phyloP scores from a whole-genome alignment of 164 flowering plant genomes.

The Paratinospora sagittata region DNA sequence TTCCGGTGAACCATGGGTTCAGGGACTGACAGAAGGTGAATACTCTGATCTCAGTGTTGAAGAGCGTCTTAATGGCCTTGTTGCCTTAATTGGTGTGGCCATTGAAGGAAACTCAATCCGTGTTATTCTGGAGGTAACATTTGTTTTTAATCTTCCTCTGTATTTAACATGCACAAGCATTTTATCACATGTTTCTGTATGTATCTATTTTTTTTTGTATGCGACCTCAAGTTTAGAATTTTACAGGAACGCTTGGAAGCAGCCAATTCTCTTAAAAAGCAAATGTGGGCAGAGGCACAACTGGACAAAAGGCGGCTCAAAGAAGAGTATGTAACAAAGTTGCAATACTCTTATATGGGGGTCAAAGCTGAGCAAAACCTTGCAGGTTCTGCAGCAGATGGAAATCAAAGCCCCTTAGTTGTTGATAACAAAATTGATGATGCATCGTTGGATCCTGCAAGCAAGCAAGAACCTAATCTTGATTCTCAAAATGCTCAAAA shows the following conservation, averaged over 20 bases:
- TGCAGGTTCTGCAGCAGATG: conserved; percentile 29
- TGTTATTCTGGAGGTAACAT: conserved; percentile 63
- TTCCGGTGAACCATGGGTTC: conserved; percentile 81
- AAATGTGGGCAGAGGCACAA: conserved; percentile 92
- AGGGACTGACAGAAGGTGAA: conserved; percentile 79
- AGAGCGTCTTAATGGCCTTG: conserved; percentile 88
- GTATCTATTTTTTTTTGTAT: neutral
- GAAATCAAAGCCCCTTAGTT: conserved; percentile 45
- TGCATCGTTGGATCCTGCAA: conserved; percentile 21
- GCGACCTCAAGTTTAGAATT: conserved; percentile 1
- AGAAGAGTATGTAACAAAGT: conserved; percentile 53
- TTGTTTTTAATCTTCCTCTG: neutral
- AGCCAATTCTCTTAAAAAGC: conserved; percentile 86
- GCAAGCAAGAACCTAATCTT: conserved; percentile 32
- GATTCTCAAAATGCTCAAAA: conserved; percentile 30
- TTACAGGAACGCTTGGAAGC: conserved; percentile 89
- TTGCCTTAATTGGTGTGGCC: conserved; percentile 79
- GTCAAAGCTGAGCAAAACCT: conserved; percentile 37
- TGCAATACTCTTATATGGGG: conserved; percentile 32
- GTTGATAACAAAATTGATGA: conserved; percentile 38
- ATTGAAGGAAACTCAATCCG: conserved; percentile 87
- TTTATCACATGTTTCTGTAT: neutral
- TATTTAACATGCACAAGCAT: neutral
- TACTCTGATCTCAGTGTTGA: conserved; percentile 78
- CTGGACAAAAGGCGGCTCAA: conserved; percentile 75